These are phyloP conservation scores for Candida cerambycidarum DNA, from an alignment of 805 yeast genomes.

Conservation along the genomic window DNA sequence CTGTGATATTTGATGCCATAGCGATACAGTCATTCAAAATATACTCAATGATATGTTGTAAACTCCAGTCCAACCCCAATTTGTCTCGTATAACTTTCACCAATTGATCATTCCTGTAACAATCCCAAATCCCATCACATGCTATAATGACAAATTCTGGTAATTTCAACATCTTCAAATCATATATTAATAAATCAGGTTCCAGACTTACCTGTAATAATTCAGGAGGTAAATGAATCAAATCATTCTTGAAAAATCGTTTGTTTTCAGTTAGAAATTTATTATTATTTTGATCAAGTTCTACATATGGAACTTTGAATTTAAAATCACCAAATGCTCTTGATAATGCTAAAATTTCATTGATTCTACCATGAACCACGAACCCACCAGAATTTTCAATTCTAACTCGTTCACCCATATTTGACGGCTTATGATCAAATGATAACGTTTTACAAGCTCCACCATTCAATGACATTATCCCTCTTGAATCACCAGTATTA, in stretches of 20 bases:
- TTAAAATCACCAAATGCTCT: constrained; percentile 47
- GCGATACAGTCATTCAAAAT: constrained; percentile 65
- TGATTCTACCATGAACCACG: constrained; percentile 37
- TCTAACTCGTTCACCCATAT: constrained; percentile 44
- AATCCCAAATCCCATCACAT: constrained; percentile 51
- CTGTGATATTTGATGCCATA: constrained; percentile 71
- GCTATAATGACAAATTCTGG: constrained; percentile 44
- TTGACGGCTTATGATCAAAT: constrained; percentile 45
- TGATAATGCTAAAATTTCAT: constrained; percentile 43
- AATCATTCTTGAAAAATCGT: constrained; percentile 22
- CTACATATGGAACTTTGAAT: constrained; percentile 41
- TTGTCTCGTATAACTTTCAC: constrained; percentile 56
- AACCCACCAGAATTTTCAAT: constrained; percentile 43
- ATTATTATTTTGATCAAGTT: constrained; percentile 26
- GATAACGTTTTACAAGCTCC: constrained; percentile 54
- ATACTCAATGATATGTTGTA: constrained; percentile 58
- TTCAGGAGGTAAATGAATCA: constrained; percentile 43
- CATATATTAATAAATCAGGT: constrained; percentile 42
- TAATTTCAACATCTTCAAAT: constrained; percentile 19
- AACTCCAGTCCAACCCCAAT: constrained; percentile 53
- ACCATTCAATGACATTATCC: constrained; percentile 56
- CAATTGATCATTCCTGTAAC: constrained; percentile 54
- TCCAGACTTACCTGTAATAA: constrained; percentile 44
- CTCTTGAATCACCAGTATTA: constrained; percentile 76
- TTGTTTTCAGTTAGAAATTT: constrained; percentile 26